Base-by-base conservation (phyloP, 306 rosid species). In the Ziziphus jujuba region DNA sequence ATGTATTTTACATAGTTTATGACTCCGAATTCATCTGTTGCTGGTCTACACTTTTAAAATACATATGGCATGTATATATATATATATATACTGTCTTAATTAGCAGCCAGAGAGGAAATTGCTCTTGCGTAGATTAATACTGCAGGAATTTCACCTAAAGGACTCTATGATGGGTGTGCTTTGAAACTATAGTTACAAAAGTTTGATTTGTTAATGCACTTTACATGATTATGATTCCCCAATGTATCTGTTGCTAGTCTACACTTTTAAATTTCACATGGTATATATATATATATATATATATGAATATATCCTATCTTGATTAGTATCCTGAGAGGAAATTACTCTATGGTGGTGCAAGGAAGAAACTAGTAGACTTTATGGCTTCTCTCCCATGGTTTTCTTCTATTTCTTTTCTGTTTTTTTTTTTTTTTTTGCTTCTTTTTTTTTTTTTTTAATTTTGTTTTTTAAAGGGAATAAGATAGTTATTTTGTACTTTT, bases 101-200 rank as follows among this genome's bases (percentile, higher is more conserved):
- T 28, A 28, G 33, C 4, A 28, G 2, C 33, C 33, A 28, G 33
- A 28, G 33, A 28, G 33, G 33, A 28, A 28, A 28, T 28, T 28
- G 4, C 33, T 28, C 33, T 28, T 28, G 51, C 85, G 90, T 70
- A 97, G 99, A 57, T 90, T 95, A 64, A 84, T 88, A 69, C 77
- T 93, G 70, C 90, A 90, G 66, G 97, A 87, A 63, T 88, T 67
- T 80, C 99, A 2, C 99, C 99, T 16, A 88, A 82, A 79, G 99
- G 96, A 51, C 86, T 93, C 72, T 95, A 85, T 62, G 99, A 97
- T 93, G 76, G 43, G 93, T 79, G 50, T 80, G 66, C 60, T 21
- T 71, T 80, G 44, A 67, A 72, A 59, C 73, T 53, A 21, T 33
- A 55, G 45, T 19, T 36, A 53, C 20, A 38, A 15, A 5, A 43